phyloP scores from a whole-genome alignment of 78 protist species.

The Dictyostelium firmibasis region DNA sequence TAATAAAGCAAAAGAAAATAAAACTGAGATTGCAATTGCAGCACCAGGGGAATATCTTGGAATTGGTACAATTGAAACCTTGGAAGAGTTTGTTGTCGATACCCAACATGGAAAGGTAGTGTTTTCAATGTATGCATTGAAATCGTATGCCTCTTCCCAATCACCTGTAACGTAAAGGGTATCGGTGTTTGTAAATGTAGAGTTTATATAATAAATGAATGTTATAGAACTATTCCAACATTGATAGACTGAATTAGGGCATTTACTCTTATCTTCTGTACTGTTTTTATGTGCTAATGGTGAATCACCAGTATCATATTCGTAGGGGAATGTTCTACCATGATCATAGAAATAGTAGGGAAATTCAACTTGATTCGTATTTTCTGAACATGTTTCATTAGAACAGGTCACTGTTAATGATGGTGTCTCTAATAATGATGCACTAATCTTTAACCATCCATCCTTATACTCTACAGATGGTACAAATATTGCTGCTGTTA shows the following conservation, averaged over 20 bases:
- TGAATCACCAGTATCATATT: constrained; percentile 28
- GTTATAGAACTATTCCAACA: constrained; percentile 20
- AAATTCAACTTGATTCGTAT: constrained; percentile 47
- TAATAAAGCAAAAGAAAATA: constrained; percentile 36
- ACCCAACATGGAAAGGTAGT: constrained; percentile 53
- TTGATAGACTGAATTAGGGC: not conserved
- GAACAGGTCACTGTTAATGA: not conserved
- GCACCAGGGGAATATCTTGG: constrained; percentile 71
- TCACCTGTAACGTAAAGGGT: not conserved
- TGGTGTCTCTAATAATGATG: not conserved
- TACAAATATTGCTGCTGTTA: constrained; percentile 22
- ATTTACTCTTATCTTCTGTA: not conserved
- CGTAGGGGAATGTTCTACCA: constrained; percentile 45
- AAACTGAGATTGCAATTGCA: constrained; percentile 52
- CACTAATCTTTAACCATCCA: constrained; percentile 17
- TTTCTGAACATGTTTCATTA: not conserved
- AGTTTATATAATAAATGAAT: constrained; percentile 26
- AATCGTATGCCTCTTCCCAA: not conserved
- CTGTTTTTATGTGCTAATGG: not conserved
- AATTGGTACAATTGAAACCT: constrained; percentile 51
- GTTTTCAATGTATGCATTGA: not conserved
- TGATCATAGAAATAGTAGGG: constrained; percentile 66
- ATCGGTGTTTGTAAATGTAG: not conserved
- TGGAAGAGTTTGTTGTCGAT: not conserved
- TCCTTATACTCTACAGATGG: constrained; percentile 63